These are phyloP conservation scores for Zymoseptoria ardabiliae DNA, from an alignment of 2,329 filamentous ascomycete species.

Conservation along the genomic window DNA sequence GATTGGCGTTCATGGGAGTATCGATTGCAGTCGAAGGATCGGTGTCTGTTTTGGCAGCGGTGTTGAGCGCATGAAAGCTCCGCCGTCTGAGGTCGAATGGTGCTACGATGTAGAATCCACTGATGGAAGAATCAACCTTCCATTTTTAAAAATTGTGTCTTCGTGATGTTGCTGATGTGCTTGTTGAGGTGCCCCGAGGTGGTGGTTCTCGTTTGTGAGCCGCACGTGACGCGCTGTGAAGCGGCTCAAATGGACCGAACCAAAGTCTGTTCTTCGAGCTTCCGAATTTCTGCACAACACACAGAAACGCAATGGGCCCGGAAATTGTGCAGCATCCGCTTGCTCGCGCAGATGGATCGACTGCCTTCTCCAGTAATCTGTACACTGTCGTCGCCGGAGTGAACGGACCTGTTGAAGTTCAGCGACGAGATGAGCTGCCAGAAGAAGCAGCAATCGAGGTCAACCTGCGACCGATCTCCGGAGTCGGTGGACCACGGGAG, in stretches of 20 bases:
- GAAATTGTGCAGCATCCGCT: slow-evolving; percentile 39
- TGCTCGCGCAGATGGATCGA: slow-evolving; percentile 70
- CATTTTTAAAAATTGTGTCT: neutral
- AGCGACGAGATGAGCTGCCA: slow-evolving; percentile 79
- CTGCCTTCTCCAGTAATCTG: slow-evolving; percentile 65
- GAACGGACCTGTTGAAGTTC: slow-evolving; percentile 88
- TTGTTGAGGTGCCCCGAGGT: neutral
- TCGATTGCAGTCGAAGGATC: neutral
- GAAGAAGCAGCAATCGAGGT: slow-evolving; percentile 90
- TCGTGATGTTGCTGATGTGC: neutral
- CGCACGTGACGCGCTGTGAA: neutral
- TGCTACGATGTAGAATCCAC: neutral
- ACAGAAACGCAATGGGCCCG: slow-evolving; percentile 10
- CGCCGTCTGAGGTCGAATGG: neutral
- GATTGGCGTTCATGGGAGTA: neutral
- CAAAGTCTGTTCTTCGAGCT: neutral
- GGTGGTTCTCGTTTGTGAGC: neutral
- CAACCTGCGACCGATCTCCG: slow-evolving; percentile 75
- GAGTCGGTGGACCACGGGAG: slow-evolving; percentile 57
- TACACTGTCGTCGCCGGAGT: slow-evolving; percentile 79
- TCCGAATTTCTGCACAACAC: neutral
- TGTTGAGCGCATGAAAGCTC: neutral
- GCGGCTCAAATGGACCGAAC: neutral
- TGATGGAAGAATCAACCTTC: neutral
- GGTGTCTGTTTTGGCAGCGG: neutral